Evolutionary conservation across 116 monocot genomes (phyloP).

Genomic region (Cymodocea nodosa): DNA sequence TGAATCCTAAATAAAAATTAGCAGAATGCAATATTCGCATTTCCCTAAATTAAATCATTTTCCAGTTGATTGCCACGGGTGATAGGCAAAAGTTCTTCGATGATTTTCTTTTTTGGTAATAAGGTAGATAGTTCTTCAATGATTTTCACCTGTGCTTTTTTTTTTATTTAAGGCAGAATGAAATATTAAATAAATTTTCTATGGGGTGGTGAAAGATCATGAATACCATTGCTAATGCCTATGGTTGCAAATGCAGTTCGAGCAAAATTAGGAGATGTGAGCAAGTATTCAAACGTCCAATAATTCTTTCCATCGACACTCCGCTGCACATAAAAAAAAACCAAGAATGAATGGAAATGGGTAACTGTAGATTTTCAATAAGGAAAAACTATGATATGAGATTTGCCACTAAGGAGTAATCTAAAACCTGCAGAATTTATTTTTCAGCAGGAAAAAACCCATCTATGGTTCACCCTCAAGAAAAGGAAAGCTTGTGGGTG

Average conservation of each 20-base stretch:
- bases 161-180: too few species aligned
- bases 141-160: too few species aligned
- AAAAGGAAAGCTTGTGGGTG: background rate
- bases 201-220: background rate
- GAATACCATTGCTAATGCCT: conserved; percentile 52
- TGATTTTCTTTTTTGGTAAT: too few species aligned
- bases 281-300: conserved; percentile 82
- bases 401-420: too few species aligned
- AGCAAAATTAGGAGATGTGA: conserved; percentile 20
- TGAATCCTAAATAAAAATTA: background rate
- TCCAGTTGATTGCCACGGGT: too few species aligned
- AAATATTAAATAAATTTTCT: background rate
- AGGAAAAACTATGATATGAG: too few species aligned
- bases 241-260: conserved; percentile 52
- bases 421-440: too few species aligned
- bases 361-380: too few species aligned
- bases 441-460: too few species aligned
- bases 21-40: background rate
- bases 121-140: too few species aligned
- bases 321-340: conserved; percentile 24
- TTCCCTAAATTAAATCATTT: background rate
- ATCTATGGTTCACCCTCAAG: background rate
- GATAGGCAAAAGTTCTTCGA: too few species aligned
- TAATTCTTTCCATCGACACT: conserved; percentile 73
- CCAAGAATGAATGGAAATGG: too few species aligned